Percentiles rank a stretch among this genome's conserved stretches.
Conservation (phyloP, 2,329 filamentous ascomycete species). For the Lecanosticta acicola region DNA sequence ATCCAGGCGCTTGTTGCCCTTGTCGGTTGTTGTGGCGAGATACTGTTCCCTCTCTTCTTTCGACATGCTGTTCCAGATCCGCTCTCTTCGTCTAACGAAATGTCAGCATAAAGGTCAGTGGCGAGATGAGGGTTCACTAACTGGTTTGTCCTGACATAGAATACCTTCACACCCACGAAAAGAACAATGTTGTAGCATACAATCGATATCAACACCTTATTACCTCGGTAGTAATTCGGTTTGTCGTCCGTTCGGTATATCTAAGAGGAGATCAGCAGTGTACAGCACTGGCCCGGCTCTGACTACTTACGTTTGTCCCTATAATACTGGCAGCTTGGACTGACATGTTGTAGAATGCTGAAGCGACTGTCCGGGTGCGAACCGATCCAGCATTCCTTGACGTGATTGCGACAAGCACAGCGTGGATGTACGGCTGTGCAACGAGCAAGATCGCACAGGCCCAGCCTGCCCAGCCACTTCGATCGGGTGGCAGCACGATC, state of each 20-base stretch:
- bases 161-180: constrained; percentile 49
- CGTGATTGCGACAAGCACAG: constrained; percentile 56
- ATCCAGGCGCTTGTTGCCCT: constrained; percentile 39
- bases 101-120: too few relatives aligned
- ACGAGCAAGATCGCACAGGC: constrained; percentile 36
- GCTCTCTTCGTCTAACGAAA: constrained; percentile 27
- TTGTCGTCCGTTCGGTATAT: constrained; percentile 53
- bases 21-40: constrained; percentile 35
- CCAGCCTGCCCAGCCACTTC: constrained; percentile 35
- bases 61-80: constrained; percentile 46
- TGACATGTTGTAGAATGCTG: constrained; percentile 54
- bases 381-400: constrained; percentile 60
- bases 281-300: constrained; percentile 33
- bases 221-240: constrained; percentile 51
- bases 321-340: constrained; percentile 40
- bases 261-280: constrained; percentile 6
- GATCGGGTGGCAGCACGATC: constrained; percentile 32
- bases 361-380: constrained; percentile 53
- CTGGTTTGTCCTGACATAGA: constrained; percentile 49
- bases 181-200: constrained; percentile 45
- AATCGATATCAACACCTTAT: constrained; percentile 49
- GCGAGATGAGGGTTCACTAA: too few relatives aligned
- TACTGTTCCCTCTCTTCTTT: constrained; percentile 48
- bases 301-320: constrained; percentile 20
- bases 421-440: constrained; percentile 45